Evolutionary conservation across 2,329 filamentous ascomycete genomes (phyloP).

Genomic region (Graphiopsis chlorocephala): DNA sequence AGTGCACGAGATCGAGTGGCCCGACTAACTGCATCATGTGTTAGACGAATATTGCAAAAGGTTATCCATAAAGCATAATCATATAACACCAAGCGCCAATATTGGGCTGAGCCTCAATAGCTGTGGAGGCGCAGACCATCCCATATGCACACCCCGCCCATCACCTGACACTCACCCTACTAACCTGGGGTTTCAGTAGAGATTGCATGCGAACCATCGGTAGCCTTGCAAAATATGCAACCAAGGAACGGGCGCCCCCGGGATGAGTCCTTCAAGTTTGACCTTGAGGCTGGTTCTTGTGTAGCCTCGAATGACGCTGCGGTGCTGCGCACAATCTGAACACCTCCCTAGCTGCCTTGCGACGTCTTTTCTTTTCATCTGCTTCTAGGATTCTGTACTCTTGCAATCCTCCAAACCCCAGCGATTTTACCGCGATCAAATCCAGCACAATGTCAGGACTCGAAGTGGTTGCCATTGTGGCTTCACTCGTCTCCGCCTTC

Average conservation of each 20-base stretch:
- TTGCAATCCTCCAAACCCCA: not conserved
- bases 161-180: constrained; percentile 5
- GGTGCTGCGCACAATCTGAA: not conserved
- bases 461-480: constrained; percentile 40
- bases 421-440: not conserved
- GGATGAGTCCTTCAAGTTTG: not conserved
- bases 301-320: not conserved
- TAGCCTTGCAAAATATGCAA: not conserved
- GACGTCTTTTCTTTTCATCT: not conserved
- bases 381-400: not conserved
- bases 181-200: not conserved
- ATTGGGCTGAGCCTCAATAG: not conserved
- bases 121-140: constrained; percentile 5
- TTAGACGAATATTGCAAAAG: not conserved
- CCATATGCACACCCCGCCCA: not conserved
- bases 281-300: not conserved
- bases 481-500: constrained; percentile 43
- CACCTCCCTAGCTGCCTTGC: not conserved
- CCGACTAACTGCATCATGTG: not conserved
- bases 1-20: not conserved
- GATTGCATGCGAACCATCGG: constrained; percentile 3
- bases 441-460: constrained; percentile 23
- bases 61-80: not conserved
- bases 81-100: not conserved
- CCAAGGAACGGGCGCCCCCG: not conserved